phyloP scores from a whole-genome alignment of 2,329 filamentous ascomycete species.

The Rhynchosporium agropyri region DNA sequence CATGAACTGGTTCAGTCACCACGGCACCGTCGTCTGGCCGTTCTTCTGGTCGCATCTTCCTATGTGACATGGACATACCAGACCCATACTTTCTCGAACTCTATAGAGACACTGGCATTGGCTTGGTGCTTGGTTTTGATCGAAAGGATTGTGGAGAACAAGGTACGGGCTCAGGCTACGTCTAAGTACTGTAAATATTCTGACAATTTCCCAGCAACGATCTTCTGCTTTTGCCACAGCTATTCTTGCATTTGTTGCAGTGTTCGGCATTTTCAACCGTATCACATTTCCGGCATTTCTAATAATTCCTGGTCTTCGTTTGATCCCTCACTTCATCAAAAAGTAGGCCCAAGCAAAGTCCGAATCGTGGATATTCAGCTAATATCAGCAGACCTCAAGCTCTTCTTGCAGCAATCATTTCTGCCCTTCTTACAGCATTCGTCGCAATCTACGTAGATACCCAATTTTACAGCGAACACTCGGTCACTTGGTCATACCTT shows the following conservation, averaged over 20 bases:
- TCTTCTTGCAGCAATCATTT: slow-evolving; percentile 64
- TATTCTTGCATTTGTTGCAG: slow-evolving; percentile 76
- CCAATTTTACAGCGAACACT: slow-evolving; percentile 71
- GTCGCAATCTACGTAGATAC: slow-evolving; percentile 84
- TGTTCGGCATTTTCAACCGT: slow-evolving; percentile 91
- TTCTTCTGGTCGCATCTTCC: slow-evolving; percentile 87
- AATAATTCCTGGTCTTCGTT: slow-evolving; percentile 76
- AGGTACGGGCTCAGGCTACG: slow-evolving; percentile 56
- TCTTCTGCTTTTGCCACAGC: slow-evolving; percentile 76
- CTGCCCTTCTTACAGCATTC: slow-evolving; percentile 67
- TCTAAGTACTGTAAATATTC: slow-evolving; percentile 12
- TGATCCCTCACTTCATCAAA: slow-evolving; percentile 82
- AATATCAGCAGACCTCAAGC: slow-evolving; percentile 54
- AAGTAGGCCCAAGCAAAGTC: slow-evolving; percentile 67
- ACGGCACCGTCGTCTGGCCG: slow-evolving; percentile 70
- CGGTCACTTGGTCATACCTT: slow-evolving; percentile 66
- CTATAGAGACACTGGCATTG: slow-evolving; percentile 89
- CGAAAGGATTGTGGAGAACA: slow-evolving; percentile 77
- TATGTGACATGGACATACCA: slow-evolving; percentile 99
- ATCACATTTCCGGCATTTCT: slow-evolving; percentile 97
- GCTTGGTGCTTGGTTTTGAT: slow-evolving; percentile 93
- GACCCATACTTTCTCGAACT: slow-evolving; percentile 97
- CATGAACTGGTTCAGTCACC: slow-evolving; percentile 84
- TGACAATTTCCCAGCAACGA: slow-evolving; percentile 57
- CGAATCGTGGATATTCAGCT: slow-evolving; percentile 16